A percentile compares a stretch with the other conserved stretches of the same genome.
Evolutionary conservation across 169 alveolate genomes (phyloP).

Genomic region (Plasmodium coatneyi): DNA sequence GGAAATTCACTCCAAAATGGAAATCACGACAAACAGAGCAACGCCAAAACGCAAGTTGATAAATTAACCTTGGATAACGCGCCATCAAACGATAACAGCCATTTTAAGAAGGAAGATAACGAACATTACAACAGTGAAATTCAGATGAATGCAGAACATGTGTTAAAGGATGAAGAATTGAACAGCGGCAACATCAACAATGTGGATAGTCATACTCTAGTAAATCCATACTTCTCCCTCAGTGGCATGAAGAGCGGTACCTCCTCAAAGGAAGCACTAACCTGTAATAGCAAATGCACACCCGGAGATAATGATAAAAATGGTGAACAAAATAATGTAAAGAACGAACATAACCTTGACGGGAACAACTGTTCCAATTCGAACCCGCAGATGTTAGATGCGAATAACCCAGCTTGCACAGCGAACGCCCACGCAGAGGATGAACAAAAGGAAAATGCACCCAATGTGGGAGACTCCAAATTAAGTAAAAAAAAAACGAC

Average conservation of each 20-base stretch:
- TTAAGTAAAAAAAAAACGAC: constrained; percentile 26
- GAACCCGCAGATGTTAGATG: background rate
- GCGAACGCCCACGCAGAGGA: no score
- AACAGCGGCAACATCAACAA: background rate
- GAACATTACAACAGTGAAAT: background rate
- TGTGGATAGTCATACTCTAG: background rate
- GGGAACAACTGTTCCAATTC: background rate
- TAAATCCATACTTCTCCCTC: background rate
- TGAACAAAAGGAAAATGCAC: background rate
- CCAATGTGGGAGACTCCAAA: background rate
- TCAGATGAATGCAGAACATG: background rate
- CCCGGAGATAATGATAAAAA: background rate
- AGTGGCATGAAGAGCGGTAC: background rate
- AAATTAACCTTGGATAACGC: background rate
- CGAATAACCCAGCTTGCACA: background rate
- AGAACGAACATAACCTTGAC: background rate
- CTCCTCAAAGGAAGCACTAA: background rate
- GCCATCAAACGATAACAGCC: background rate
- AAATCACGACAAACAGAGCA: background rate
- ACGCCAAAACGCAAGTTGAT: background rate
- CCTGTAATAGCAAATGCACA: background rate
- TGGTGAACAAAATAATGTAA: background rate
- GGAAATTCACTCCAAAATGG: background rate
- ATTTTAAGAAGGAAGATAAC: constrained; percentile 55
- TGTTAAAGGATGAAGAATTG: background rate